phyloP scores from a whole-genome alignment of 805 yeast species.

The Wickerhamomyces ciferrii region DNA sequence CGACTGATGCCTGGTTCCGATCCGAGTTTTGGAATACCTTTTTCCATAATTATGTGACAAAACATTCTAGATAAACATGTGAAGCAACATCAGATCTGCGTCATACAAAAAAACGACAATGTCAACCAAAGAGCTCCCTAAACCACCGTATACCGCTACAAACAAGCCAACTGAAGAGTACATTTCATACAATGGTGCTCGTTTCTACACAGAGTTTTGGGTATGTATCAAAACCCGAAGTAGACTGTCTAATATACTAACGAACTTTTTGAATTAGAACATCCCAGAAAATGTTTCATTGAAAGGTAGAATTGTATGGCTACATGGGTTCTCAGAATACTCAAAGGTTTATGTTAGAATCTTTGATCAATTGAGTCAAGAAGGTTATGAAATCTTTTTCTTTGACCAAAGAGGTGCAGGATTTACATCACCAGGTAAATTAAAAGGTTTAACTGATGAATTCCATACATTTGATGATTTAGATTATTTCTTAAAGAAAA shows the following conservation, averaged over 20 bases:
- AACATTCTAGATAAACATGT: no score
- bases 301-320: conserved; percentile 52
- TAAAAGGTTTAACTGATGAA: conserved; percentile 55
- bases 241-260: background rate
- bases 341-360: conserved; percentile 42
- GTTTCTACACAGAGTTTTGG: background rate
- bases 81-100: no score
- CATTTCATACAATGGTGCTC: background rate
- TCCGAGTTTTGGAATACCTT: no score
- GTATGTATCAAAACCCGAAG: background rate
- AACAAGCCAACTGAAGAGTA: background rate
- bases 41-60: no score
- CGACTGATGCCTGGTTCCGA: no score
- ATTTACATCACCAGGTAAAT: conserved; percentile 48
- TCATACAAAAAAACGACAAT: no score
- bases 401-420: conserved; percentile 81
- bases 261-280: conserved; percentile 15
- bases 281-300: conserved; percentile 27
- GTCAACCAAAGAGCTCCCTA: background rate
- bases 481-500: conserved; percentile 46
- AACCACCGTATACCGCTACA: background rate
- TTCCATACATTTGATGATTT: conserved; percentile 51
- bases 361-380: conserved; percentile 44
- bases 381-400: conserved; percentile 61
- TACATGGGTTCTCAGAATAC: conserved; percentile 73